Base-by-base conservation (phyloP, 108 stramenopile genomes). In the Bacterosira constricta region DNA sequence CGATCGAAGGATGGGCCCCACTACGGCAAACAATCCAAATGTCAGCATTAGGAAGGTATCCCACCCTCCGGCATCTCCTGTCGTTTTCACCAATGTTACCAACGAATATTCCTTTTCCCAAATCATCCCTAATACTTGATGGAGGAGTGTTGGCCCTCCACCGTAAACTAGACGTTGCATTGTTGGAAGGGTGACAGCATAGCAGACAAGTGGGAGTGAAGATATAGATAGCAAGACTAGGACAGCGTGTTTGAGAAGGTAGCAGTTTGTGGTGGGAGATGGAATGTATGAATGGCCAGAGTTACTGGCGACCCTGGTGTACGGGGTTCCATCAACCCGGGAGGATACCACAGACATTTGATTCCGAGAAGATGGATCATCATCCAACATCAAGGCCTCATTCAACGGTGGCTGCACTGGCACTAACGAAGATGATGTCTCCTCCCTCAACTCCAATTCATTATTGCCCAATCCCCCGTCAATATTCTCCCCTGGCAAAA, bases 51-150 rank as follows among this genome's bases (percentile, higher is more conserved):
- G 71, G 58, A 95, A 69, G 10, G 37, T 77, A 64, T 95, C 93
- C 88, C 83, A 85, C 12, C 87, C 89, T 50, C 93, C 93, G 11
- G 88, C 89, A 39, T 88, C 89, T 12, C 93, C 93, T 6, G 91
- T 90, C 10, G 86, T 88, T 73, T 77, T 59, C 66, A 86, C 85
- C n/a, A 95, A 80, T 7, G 87, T 71, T 37, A 52, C 46, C 42
- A 95, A 69, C 1, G 89, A 90, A 59, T 91, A 95, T 2, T 77
- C 70, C 44, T 77, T 53, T 49, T 86, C 65, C 89, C 86, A 90
- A 26, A 79, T 78, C 35, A 95, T 76, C 46, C 90, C 90, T 25
- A 95, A 46, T 31, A 95, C 76, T 63, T 92, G 87, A 41, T 90
- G 85, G 41, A 92, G 67, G 13, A 92, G 54, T 27, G 68, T 82